These are phyloP conservation scores for Leptographium wingfieldii DNA, from an alignment of 2,329 filamentous ascomycete genomes.

Conservation along the genomic window DNA sequence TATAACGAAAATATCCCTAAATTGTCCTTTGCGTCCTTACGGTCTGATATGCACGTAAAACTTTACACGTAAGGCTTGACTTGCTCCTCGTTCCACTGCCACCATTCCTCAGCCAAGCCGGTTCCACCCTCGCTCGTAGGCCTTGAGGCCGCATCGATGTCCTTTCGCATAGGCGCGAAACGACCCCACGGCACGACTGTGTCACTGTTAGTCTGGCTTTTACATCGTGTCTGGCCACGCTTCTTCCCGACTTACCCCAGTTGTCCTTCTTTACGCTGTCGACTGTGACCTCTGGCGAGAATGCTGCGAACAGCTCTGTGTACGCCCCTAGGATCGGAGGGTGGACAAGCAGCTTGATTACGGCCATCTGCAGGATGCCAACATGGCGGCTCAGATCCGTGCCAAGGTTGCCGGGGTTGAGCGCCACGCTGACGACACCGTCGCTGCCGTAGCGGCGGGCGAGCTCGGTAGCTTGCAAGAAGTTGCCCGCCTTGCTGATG, in stretches of 20 bases:
- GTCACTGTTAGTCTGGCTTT: background rate
- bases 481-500: slow-evolving; percentile 11
- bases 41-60: too few relatives aligned
- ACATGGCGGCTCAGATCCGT: slow-evolving; percentile 23
- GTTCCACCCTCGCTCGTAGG: slow-evolving; percentile 5
- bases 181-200: slow-evolving; percentile 8
- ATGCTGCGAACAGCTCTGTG: slow-evolving; percentile 32
- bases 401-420: slow-evolving; percentile 28
- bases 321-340: slow-evolving; percentile 29
- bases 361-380: background rate
- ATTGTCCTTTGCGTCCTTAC: too few relatives aligned
- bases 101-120: slow-evolving; percentile 4
- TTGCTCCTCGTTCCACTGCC: slow-evolving; percentile 9
- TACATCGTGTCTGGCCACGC: too few relatives aligned
- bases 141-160: slow-evolving; percentile 1
- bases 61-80: slow-evolving; percentile 4
- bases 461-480: slow-evolving; percentile 11
- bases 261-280: slow-evolving; percentile 14
- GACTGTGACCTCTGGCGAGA: slow-evolving; percentile 28
- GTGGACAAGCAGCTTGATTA: slow-evolving; percentile 15
- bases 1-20: too few relatives aligned
- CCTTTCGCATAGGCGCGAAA: background rate
- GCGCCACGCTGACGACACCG: slow-evolving; percentile 6
- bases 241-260: background rate
- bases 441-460: slow-evolving; percentile 5